phyloP scores from a whole-genome alignment of 1,284 basidiomycete species.

The Microbotryum violaceum region DNA sequence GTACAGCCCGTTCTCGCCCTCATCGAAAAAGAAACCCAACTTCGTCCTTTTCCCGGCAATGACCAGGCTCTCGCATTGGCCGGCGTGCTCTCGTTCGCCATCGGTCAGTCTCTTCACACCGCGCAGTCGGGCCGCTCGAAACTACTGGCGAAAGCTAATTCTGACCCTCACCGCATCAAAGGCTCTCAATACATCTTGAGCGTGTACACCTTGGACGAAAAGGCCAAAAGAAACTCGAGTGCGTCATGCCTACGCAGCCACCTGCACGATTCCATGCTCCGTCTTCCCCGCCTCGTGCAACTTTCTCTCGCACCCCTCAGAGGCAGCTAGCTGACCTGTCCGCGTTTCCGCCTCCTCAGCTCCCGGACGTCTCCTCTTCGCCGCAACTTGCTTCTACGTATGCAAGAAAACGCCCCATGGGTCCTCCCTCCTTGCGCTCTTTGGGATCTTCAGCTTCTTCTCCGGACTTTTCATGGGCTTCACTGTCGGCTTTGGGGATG shows the following conservation, averaged over 20 bases:
- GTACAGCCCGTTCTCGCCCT: neutral
- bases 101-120: neutral
- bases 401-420: conserved; percentile 6
- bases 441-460: conserved; percentile 4
- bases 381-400: conserved; percentile 2
- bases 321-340: neutral
- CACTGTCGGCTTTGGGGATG: conserved; percentile 18
- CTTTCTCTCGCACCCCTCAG: too few relatives aligned
- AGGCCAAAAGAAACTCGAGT: conserved; percentile 20
- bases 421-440: conserved; percentile 10
- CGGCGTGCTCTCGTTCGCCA: neutral
- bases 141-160: neutral
- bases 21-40: neutral
- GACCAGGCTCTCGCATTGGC: neutral
- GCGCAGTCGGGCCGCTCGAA: too few relatives aligned
- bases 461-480: conserved; percentile 13
- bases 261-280: neutral
- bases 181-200: too few relatives aligned
- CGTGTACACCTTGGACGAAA: conserved; percentile 23
- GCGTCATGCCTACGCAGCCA: neutral
- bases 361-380: conserved; percentile 18
- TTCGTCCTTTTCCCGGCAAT: neutral
- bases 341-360: neutral
- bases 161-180: neutral
- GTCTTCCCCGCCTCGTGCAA: neutral